phyloP scores from a whole-genome alignment of 257 asterid species.

The Datura wrightii region DNA sequence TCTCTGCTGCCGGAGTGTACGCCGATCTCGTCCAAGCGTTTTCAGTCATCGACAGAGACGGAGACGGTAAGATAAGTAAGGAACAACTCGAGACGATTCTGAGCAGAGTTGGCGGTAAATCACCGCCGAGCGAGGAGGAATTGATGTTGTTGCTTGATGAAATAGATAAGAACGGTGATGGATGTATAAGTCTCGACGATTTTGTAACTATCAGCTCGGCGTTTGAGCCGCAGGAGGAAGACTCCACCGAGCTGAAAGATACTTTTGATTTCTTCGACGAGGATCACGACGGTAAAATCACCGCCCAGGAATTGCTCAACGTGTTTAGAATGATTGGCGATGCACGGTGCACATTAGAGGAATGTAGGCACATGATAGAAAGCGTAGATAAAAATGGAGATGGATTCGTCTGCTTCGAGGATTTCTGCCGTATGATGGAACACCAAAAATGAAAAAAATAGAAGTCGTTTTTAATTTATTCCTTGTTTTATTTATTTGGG shows the following conservation, averaged over 20 bases:
- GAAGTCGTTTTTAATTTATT: not conserved
- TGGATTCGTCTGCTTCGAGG: constrained; percentile 93
- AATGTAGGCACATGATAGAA: constrained; percentile 83
- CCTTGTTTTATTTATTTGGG: not conserved
- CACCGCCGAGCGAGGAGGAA: constrained; percentile 64
- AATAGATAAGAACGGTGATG: constrained; percentile 78
- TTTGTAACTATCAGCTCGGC: constrained; percentile 59
- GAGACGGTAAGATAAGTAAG: constrained; percentile 66
- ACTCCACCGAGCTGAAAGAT: constrained; percentile 58
- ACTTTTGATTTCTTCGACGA: constrained; percentile 81
- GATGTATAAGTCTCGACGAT: constrained; percentile 68
- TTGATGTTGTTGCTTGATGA: constrained; percentile 55
- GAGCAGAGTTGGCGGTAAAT: constrained; percentile 55
- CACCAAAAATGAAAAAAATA: constrained; percentile 43
- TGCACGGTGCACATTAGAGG: constrained; percentile 79
- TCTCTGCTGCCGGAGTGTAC: constrained; percentile 39
- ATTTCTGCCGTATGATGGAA: constrained; percentile 82
- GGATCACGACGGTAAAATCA: constrained; percentile 79
- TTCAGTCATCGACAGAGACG: constrained; percentile 67
- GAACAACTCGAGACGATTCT: constrained; percentile 62
- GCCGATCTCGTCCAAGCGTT: constrained; percentile 66
- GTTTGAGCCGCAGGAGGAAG: constrained; percentile 55
- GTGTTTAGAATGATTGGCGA: constrained; percentile 71
- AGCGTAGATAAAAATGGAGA: constrained; percentile 77
- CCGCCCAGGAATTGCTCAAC: constrained; percentile 76